Percentiles rank a stretch among this genome's conserved stretches.
Evolutionary conservation across 192 early-diverging fungal species (phyloP).

Genomic region (Chytriomyces sp.): DNA sequence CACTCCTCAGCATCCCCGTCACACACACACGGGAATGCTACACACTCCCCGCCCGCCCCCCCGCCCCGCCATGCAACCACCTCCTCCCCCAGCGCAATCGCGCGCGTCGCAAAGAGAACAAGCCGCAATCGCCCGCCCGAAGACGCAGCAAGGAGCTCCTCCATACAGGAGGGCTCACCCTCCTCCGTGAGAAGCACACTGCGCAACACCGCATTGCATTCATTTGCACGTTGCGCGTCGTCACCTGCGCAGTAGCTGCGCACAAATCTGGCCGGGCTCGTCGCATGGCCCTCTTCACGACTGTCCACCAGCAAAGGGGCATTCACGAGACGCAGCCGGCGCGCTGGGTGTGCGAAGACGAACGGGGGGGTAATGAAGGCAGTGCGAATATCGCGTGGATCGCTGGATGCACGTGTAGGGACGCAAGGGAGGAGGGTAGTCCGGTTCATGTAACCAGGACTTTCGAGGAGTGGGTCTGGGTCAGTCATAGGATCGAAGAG

Average conservation of each 20-base stretch:
- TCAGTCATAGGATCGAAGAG: neutral
- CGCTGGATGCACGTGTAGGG: neutral
- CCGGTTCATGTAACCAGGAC: neutral
- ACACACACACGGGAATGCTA: slow-evolving; percentile 43
- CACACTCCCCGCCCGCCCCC: neutral
- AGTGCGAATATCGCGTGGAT: neutral
- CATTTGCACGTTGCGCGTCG: neutral
- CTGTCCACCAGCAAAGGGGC: slow-evolving; percentile 39
- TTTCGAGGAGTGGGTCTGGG: slow-evolving; percentile 1
- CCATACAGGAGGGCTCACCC: slow-evolving; percentile 24
- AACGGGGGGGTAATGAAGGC: slow-evolving; percentile 33
- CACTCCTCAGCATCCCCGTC: slow-evolving; percentile 28
- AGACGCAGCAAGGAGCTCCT: neutral
- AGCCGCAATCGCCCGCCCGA: slow-evolving; percentile 32
- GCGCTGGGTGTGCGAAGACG: slow-evolving; percentile 36
- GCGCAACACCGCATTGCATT: slow-evolving; percentile 39
- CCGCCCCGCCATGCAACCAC: slow-evolving; percentile 34
- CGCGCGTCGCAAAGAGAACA: slow-evolving; percentile 36
- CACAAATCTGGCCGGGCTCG: slow-evolving; percentile 39
- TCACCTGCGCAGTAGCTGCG: slow-evolving; percentile 37
- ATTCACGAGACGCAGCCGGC: neutral
- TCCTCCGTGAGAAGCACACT: slow-evolving; percentile 29
- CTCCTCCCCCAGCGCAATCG: slow-evolving; percentile 34
- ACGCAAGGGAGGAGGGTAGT: neutral
- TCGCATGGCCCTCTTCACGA: slow-evolving; percentile 27